Evolutionary conservation across 306 rosid species (phyloP), one percentile per base, ranked within the genome.

Genomic region (Vigna unguiculata): DNA sequence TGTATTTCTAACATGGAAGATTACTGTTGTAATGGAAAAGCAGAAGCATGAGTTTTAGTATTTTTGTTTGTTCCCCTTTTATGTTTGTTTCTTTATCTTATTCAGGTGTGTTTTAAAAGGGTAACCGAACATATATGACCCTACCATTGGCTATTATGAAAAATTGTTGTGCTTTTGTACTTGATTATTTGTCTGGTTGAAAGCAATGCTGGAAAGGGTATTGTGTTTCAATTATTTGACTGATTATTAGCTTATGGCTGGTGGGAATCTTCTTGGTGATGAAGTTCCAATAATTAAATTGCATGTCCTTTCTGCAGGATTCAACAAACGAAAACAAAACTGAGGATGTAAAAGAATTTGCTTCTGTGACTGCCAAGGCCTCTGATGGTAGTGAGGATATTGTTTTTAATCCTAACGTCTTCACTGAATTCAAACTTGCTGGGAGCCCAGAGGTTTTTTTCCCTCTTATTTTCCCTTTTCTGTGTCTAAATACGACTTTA

Each of bases 401-500:
- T 69, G 87, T 85, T 77, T 92, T 96, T 65, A 96, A 96, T 86
- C 99, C 99, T 49, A 96, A 96, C 47, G 94, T 89, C 79, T 96
- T 91, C 76, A 96, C 99, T 8, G 98, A 93, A 62, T 96, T 96
- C 80, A 92, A 91, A 88, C 75, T 96, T 60, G 89, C 93, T 36
- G 99, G 99, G 83, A 87, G 71, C 80, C 83, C 76, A 63, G 89
- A 92, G 93, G 99, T 86, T 32, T 63, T 66, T 71, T 72, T 48
- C 36, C 30, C 17, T 48, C 45, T 61, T 22, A 22, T 64, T 69
- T 70, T 55, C 2, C 58, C 32, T 32, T 74, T 51, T 47, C 43
- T 75, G 13, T 43, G 16, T 22, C 63, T 21, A 13, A 49, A 17
- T 68, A 46, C 11, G 5, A 21, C 28, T 72, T 53, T 55, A 30